phyloP scores from a whole-genome alignment of 331 rosid genomes.

The Cucumis variabilis region DNA sequence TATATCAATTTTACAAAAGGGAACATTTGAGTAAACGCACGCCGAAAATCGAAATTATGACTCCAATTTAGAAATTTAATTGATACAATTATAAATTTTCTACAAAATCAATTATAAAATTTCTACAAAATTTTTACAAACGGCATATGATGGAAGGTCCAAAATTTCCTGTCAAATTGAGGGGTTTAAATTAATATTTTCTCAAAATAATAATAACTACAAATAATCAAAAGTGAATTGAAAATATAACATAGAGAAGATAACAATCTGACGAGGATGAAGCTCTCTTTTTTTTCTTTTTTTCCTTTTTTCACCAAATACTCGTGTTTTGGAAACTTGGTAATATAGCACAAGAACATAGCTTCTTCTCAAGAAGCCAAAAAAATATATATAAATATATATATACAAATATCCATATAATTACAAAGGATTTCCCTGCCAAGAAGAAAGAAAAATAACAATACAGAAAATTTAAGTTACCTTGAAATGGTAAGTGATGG shows the following conservation, averaged over 20 bases:
- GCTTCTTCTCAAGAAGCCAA: conserved; percentile 9
- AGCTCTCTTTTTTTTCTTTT: background rate
- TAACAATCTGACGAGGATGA: background rate
- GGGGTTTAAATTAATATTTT: too few species aligned
- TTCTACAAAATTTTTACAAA: too few species aligned
- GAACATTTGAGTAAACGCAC: too few species aligned
- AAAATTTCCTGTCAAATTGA: too few species aligned
- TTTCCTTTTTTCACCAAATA: background rate
- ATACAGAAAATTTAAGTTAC: background rate
- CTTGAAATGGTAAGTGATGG: conserved; percentile 13
- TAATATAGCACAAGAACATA: background rate
- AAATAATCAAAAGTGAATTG: background rate
- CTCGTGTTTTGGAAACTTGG: background rate
- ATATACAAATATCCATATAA: conserved; percentile 10
- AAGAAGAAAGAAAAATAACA: background rate
- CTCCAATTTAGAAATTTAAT: too few species aligned
- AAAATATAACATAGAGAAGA: background rate
- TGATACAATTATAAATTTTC: too few species aligned
- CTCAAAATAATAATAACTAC: background rate
- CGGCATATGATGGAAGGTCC: too few species aligned
- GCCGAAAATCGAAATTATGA: too few species aligned
- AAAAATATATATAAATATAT: background rate
- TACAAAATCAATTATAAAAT: too few species aligned
- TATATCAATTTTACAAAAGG: too few species aligned
- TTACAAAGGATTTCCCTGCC: background rate